Evolutionary conservation across 306 rosid genomes (phyloP).

Genomic region (Adenanthera pavonina): DNA sequence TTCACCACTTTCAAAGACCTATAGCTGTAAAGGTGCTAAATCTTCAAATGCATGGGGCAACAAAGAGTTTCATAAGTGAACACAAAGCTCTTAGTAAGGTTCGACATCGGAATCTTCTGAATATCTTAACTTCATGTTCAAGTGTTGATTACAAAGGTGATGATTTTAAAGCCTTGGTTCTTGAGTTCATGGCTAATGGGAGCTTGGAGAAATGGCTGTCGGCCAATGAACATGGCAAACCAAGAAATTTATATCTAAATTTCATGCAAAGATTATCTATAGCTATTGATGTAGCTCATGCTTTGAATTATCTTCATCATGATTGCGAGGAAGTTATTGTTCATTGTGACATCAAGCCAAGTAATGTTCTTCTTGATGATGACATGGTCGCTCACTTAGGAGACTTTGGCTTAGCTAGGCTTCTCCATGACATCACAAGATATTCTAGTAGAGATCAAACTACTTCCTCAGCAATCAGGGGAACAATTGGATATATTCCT

Average conservation of each 20-base stretch:
- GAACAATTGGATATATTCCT: background rate
- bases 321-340: background rate
- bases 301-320: background rate
- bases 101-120: background rate
- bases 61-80: too few relatives aligned
- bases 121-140: background rate
- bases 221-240: background rate
- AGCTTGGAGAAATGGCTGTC: background rate
- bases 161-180: background rate
- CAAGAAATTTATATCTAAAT: too few relatives aligned
- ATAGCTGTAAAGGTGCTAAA: background rate
- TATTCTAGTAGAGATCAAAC: background rate
- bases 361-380: background rate
- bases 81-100: too few relatives aligned
- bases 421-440: background rate
- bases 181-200: background rate
- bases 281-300: background rate
- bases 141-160: background rate
- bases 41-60: background rate
- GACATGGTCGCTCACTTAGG: background rate
- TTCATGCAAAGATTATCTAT: background rate
- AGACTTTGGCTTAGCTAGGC: background rate
- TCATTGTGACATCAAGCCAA: background rate
- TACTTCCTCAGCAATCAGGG: background rate
- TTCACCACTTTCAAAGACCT: background rate